Conservation (phyloP, 768 basidiomycete genomes). For the Lactarius akahatsu region DNA sequence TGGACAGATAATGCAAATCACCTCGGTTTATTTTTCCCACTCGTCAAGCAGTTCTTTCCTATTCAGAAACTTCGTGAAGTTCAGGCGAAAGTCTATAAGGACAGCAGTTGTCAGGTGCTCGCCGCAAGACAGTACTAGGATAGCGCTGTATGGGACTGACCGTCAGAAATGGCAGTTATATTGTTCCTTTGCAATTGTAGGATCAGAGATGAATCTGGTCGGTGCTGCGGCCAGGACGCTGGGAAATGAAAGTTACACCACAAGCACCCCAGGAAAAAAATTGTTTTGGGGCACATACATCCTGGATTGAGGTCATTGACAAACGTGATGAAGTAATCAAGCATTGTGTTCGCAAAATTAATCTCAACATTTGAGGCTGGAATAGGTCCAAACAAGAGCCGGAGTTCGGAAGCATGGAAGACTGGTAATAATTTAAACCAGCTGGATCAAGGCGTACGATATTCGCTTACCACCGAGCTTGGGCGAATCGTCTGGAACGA, state of each 20-base stretch:
- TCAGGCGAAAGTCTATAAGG: background rate
- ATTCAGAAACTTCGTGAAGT: background rate
- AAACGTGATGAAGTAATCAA: constrained; percentile 58
- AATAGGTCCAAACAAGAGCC: constrained; percentile 49
- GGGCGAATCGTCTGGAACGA: constrained; percentile 53
- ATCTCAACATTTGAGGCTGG: constrained; percentile 42
- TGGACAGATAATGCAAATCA: background rate
- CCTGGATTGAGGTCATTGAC: constrained; percentile 56
- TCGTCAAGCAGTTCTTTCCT: background rate
- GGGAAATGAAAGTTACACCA: background rate
- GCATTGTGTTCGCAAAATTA: constrained; percentile 48
- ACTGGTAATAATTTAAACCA: constrained; percentile 35
- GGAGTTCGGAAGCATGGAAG: constrained; percentile 50
- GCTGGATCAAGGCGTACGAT: background rate
- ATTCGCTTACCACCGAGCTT: constrained; percentile 46
- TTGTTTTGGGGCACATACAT: constrained; percentile 37
- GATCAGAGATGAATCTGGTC: background rate
- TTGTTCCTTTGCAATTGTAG: constrained; percentile 2
- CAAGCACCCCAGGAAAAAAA: background rate
- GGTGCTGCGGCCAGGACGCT: constrained; percentile 51
- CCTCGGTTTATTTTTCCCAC: background rate
- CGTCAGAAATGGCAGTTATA: background rate
- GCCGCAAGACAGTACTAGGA: background rate
- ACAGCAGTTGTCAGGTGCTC: background rate
- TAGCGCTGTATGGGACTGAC: background rate